Base-by-base conservation (phyloP, 306 rosid species). In the Quercus suber region DNA sequence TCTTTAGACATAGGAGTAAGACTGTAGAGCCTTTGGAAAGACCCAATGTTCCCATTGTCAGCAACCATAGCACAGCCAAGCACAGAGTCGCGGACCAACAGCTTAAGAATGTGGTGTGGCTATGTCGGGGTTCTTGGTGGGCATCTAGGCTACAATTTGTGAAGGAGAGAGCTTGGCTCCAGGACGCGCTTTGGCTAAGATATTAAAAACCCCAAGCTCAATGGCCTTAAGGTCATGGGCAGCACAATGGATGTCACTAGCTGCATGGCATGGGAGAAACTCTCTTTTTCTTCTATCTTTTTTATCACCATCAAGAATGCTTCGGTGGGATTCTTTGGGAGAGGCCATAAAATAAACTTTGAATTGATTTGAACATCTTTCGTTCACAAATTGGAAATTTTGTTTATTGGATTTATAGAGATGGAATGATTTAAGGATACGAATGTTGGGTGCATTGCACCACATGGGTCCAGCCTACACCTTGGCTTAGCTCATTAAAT, bases 11-110 rank as follows among this genome's bases (percentile, higher is more conserved):
- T 78, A 0, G 79, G 79, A 6, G 25, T 23, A 3, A 87, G 84
- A 65, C 84, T 52, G 51, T 89, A 87, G 4, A 87, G 23, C 69
- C 84, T 87, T n/a, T 56, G 69, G 20, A 30, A 4, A 55, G 59
- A 17, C 1, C 79, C 84, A 15, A n/a, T 4, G 28, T 58, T 31
- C 35, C 35, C 35, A 31, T 31, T 5, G 9, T 61, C 74, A 25
- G 4, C 45, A 4, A 5, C 77, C 18, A 67, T 4, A 55, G 87
- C 74, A 75, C 88, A 85, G 2, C 5, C 28, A 2, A 89, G 81
- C 52, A 85, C 70, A 27, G 85, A 85, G 79, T 87, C 73, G 30
- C 71, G 61, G 6, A 59, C 18, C 6, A 71, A 7, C 9, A 71
- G 8, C 60, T 41, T 71, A 3, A 71, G 61, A 7, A 71, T 49